A percentile compares a stretch with the other conserved stretches of the same genome.
Conservation (phyloP, 805 yeast genomes). For the Debaryomyces castellii region DNA sequence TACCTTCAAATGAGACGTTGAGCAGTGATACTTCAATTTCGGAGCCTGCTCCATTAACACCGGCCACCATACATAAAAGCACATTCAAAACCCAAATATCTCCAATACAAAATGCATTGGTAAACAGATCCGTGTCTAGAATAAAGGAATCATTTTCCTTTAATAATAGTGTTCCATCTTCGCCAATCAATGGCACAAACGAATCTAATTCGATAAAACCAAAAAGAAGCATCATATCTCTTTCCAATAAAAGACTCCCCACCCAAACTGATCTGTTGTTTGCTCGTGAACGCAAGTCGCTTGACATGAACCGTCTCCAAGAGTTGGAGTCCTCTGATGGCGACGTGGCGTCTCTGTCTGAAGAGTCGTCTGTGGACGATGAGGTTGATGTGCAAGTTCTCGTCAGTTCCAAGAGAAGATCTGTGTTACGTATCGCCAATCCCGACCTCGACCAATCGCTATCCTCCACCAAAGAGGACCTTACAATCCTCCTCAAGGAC, state of each 20-base stretch:
- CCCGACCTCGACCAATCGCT: conserved; percentile 36
- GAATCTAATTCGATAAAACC: conserved; percentile 4
- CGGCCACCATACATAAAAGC: neutral
- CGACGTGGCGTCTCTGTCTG: conserved; percentile 14
- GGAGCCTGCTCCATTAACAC: neutral
- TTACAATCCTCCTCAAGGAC: neutral
- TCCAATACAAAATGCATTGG: neutral
- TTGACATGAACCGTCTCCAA: conserved; percentile 2
- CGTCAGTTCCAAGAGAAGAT: conserved; percentile 63
- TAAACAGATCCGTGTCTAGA: conserved; percentile 15
- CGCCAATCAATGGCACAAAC: conserved; percentile 11
- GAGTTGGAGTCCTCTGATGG: neutral
- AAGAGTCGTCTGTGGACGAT: conserved; percentile 42
- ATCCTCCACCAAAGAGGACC: neutral
- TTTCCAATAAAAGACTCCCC: neutral
- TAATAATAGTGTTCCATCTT: conserved; percentile 19
- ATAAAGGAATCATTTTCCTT: conserved; percentile 24
- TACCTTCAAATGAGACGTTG: conserved; percentile 30
- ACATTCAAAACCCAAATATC: neutral
- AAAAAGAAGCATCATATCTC: conserved; percentile 7
- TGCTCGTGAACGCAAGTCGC: conserved; percentile 1
- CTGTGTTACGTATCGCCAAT: conserved; percentile 59
- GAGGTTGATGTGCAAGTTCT: conserved; percentile 68
- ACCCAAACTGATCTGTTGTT: neutral
- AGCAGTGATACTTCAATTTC: conserved; percentile 3